phyloP scores from a whole-genome alignment of 2,329 filamentous ascomycete genomes.

The Celoporthe dispersa region DNA sequence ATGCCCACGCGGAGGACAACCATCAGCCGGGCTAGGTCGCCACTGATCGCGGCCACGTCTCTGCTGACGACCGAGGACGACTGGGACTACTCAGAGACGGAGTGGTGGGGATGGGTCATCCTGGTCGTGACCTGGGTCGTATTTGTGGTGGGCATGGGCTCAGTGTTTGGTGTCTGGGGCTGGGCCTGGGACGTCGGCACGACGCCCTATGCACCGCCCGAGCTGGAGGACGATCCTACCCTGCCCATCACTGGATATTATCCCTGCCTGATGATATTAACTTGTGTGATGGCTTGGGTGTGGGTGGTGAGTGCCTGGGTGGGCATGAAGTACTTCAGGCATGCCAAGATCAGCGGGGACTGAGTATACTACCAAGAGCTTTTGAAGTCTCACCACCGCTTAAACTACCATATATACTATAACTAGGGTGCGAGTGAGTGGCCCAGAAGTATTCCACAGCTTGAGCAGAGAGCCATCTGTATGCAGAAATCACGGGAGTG shows the following conservation, averaged over 20 bases:
- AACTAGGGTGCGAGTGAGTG: not conserved
- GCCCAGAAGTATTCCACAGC: not conserved
- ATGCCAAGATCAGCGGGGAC: constrained; percentile 82
- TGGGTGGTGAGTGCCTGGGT: constrained; percentile 98
- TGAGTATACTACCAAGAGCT: constrained; percentile 39
- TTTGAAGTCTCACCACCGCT: not conserved
- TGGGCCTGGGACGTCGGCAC: constrained; percentile 99
- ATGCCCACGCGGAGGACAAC: constrained; percentile 51
- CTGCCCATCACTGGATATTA: constrained; percentile 97
- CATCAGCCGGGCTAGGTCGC: constrained; percentile 61
- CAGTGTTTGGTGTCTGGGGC: constrained; percentile 91
- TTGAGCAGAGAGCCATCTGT: not conserved
- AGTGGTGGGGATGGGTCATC: constrained; percentile 98
- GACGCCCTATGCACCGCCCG: constrained; percentile 92
- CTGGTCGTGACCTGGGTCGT: constrained; percentile 91
- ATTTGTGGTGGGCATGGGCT: constrained; percentile 96
- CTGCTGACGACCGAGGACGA: constrained; percentile 56
- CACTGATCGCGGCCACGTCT: constrained; percentile 56
- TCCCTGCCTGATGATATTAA: constrained; percentile 89
- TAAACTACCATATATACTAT: not conserved
- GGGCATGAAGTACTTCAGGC: constrained; percentile 98
- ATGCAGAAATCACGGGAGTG: not conserved
- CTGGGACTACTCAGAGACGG: constrained; percentile 93
- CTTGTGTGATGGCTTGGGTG: constrained; percentile 96
- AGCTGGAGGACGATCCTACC: constrained; percentile 92